Evolutionary conservation across 306 rosid genomes (phyloP).

Genomic region (Luffa acutangula): DNA sequence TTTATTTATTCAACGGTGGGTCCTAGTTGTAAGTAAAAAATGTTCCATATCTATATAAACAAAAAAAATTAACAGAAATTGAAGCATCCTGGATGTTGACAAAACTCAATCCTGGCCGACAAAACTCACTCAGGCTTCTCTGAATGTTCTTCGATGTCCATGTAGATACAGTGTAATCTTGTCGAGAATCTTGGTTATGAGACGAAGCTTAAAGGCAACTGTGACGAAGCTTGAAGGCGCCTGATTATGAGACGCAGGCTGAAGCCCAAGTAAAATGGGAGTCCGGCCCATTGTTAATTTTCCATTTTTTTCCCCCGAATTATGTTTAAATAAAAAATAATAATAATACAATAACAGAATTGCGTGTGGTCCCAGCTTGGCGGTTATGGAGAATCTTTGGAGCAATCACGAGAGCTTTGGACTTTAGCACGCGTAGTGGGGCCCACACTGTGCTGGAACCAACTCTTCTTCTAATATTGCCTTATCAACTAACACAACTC

Average conservation of each 20-base stretch:
- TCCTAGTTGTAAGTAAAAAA: no score
- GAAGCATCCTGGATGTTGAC: no score
- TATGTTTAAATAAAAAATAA: neutral
- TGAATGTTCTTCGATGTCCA: no score
- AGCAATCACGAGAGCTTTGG: neutral
- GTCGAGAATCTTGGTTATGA: no score
- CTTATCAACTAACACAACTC: neutral
- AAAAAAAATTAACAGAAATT: no score
- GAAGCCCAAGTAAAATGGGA: neutral
- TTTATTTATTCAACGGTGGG: no score
- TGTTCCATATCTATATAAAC: no score
- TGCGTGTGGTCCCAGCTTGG: neutral
- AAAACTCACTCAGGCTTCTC: no score
- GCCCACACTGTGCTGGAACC: neutral
- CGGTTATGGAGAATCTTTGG: neutral
- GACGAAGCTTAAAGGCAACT: no score
- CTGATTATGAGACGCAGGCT: neutral
- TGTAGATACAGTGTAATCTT: no score
- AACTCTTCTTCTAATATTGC: neutral
- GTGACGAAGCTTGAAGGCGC: no score
- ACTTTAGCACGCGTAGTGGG: conserved; percentile 2
- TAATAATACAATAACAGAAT: neutral
- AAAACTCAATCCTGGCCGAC: no score
- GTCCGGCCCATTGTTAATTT: neutral
- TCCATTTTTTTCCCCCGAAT: neutral